Evolutionary conservation across 164 flowering plant genomes (phyloP), one percentile per base, ranked within the genome.

Genomic region (Sextonia rubra): DNA sequence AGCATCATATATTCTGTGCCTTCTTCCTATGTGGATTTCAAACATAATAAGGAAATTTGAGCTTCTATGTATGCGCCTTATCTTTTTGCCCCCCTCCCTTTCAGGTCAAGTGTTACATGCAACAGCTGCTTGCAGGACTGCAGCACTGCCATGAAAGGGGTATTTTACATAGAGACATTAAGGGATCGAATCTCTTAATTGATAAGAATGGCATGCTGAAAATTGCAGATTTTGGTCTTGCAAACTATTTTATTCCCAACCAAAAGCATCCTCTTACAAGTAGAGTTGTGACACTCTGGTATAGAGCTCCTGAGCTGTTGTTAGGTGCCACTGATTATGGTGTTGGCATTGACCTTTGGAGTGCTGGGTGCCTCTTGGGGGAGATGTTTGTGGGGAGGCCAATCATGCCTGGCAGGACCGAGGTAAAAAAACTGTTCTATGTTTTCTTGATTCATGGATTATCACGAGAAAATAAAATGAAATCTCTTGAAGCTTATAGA

Each of bases 281-380:
- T 72, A 71, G 88, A 74, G 93, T 91, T 23, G 93, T 88, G 68
- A 91, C 97, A 9, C 85, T 89, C 14, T 89, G 96, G 93, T 90
- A 90, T 68, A 82, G 96, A 69, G 87, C 96, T 55, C 96, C 96
- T 20, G 97, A 91, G 77, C 85, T 89, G 47, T 81, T 89, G 12
- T 77, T 91, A 29, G 93, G 91, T 1, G 73, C 90, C 26, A 85
- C 86, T 0, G 86, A 88, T 71, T 91, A 91, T 81, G 91, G 87
- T 22, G 84, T 85, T 44, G 89, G 90, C 0, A 83, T 91, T 61
- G 96, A 91, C 83, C 86, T 91, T 2, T 91, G 93, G 93, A 89
- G 91, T 80, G 85, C 86, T 2, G 91, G 96, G 4, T 91, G 97
- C 73, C 82, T 89, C 61, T 68, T 90, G 65, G 95, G 86, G 12